These are phyloP conservation scores for Trichosporon ovoides DNA, from an alignment of 1,284 basidiomycete species.

Conservation along the genomic window DNA sequence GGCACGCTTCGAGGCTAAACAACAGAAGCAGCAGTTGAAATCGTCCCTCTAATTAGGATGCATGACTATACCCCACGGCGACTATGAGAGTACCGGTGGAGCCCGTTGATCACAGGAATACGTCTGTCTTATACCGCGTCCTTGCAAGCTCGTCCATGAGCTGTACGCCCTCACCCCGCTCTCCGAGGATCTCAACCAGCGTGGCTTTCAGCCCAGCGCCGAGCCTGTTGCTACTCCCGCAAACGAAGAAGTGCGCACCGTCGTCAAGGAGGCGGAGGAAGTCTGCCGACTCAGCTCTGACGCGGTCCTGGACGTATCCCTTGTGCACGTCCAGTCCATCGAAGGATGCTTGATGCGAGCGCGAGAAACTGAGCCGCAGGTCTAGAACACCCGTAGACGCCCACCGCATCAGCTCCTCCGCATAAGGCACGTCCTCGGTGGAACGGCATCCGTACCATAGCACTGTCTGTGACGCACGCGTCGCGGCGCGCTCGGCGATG, in stretches of 20 bases:
- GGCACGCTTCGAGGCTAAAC: too few species aligned
- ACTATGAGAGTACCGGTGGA: too few species aligned
- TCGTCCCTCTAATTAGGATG: too few species aligned
- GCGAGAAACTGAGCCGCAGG: conserved; percentile 53
- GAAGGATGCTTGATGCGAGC: conserved; percentile 42
- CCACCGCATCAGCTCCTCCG: conserved; percentile 53
- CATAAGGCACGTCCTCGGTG: conserved; percentile 53
- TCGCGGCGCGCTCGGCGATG: conserved; percentile 54
- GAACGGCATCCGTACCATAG: conserved; percentile 55
- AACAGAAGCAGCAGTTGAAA: too few species aligned
- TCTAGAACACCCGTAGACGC: conserved; percentile 52
- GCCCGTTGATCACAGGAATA: too few species aligned
- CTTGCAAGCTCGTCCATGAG: conserved; percentile 1
- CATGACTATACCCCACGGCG: too few species aligned
- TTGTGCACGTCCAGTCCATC: conserved; percentile 34
- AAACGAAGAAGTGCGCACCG: conserved; percentile 53
- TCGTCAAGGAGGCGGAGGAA: conserved; percentile 42
- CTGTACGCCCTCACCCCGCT: not conserved
- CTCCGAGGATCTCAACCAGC: not conserved
- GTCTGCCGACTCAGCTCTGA: conserved; percentile 51
- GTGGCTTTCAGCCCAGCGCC: not conserved
- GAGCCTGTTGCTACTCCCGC: conserved; percentile 40
- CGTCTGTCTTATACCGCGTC: conserved; percentile 1
- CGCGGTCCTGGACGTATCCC: conserved; percentile 53
- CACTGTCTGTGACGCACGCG: conserved; percentile 51